phyloP scores from a whole-genome alignment of 164 flowering plant genomes.

The Akebia trifoliata region DNA sequence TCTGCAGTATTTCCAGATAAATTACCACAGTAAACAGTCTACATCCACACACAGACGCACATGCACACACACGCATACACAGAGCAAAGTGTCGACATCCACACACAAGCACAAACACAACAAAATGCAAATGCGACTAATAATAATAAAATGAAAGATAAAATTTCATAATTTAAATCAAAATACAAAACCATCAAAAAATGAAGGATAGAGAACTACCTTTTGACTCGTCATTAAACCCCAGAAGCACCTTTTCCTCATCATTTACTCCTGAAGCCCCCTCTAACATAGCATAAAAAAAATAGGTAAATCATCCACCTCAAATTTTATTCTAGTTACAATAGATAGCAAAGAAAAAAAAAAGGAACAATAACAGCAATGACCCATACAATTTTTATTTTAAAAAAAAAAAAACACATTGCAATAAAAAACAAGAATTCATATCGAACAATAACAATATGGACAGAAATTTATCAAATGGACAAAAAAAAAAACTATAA shows the following conservation, averaged over 20 bases:
- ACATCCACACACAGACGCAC: background rate
- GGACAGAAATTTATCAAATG: too few species aligned
- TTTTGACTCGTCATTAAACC: constrained; percentile 55
- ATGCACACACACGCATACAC: background rate
- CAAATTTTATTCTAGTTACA: background rate
- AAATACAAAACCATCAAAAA: background rate
- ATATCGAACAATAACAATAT: too few species aligned
- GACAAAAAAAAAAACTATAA: too few species aligned
- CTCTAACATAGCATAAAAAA: constrained; percentile 17
- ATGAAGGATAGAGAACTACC: constrained; percentile 24
- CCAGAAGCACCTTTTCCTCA: constrained; percentile 40
- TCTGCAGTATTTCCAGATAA: constrained; percentile 36
- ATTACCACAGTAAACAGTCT: background rate
- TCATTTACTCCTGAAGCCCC: constrained; percentile 40
- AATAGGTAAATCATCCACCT: background rate
- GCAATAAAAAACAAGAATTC: too few species aligned
- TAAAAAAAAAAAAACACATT: too few species aligned
- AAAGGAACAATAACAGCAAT: background rate
- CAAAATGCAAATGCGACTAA: background rate
- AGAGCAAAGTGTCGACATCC: background rate
- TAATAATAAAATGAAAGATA: background rate
- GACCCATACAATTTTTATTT: too few species aligned
- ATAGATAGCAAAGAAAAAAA: background rate
- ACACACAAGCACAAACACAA: background rate
- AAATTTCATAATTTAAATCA: background rate